Evolutionary conservation across 768 basidiomycete genomes (phyloP).

Genomic region (Mycena kentingensis): DNA sequence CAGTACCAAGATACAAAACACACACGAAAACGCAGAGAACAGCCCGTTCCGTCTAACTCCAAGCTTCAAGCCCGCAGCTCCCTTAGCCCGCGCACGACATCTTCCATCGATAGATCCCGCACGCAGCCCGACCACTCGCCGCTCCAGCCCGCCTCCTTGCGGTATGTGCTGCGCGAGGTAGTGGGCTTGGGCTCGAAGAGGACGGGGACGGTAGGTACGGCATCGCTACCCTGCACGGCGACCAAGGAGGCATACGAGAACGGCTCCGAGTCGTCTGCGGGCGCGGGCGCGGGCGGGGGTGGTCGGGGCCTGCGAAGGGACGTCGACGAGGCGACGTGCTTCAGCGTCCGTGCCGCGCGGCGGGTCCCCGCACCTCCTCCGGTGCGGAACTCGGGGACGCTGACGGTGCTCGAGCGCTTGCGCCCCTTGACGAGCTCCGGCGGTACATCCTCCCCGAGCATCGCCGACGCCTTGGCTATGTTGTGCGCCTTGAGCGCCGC

Average conservation of each 20-base stretch:
- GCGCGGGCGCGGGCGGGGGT: not conserved
- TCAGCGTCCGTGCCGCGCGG: constrained; percentile 2
- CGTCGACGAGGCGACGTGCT: constrained; percentile 15
- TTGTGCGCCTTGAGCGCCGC: constrained; percentile 13
- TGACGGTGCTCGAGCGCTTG: constrained; percentile 20
- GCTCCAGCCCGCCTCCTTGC: constrained; percentile 20
- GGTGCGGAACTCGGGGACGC: constrained; percentile 10
- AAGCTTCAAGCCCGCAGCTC: constrained; percentile 8
- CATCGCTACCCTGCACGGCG: not conserved
- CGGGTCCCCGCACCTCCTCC: not conserved
- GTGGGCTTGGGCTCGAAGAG: not conserved
- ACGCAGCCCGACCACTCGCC: constrained; percentile 17
- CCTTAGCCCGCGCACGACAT: constrained; percentile 16
- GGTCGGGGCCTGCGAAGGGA: constrained; percentile 10
- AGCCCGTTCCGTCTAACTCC: too few relatives aligned
- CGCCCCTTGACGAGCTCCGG: constrained; percentile 20
- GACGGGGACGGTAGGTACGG: not conserved
- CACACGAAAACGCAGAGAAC: too few relatives aligned
- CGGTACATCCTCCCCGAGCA: constrained; percentile 24
- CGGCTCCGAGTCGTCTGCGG: constrained; percentile 1
- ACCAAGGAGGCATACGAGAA: constrained; percentile 18
- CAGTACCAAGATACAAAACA: too few relatives aligned
- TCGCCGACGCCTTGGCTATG: constrained; percentile 20
- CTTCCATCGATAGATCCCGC: constrained; percentile 12
- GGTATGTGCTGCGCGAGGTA: constrained; percentile 5